phyloP scores from a whole-genome alignment of 108 stramenopile species.

The Cyclotella kingstonii region DNA sequence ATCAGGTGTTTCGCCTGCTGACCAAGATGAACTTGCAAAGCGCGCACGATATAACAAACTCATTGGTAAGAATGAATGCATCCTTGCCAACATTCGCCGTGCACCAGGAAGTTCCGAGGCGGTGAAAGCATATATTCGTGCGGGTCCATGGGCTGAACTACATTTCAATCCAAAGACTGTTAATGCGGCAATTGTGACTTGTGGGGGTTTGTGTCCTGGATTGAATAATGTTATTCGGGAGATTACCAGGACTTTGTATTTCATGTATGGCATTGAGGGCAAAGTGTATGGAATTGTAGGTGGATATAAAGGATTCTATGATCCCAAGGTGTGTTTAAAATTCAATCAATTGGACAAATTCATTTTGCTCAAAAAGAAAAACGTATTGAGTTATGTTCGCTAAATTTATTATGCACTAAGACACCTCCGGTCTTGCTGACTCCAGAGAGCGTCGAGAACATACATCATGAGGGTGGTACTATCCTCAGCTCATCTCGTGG shows the following conservation, averaged over 20 bases:
- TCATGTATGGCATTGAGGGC: slow-evolving; percentile 81
- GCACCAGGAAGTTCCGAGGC: slow-evolving; percentile 50
- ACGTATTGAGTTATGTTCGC: too few species aligned
- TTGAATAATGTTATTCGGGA: slow-evolving; percentile 96
- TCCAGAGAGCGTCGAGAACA: slow-evolving; percentile 74
- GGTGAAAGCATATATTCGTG: slow-evolving; percentile 78
- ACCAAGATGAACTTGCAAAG: slow-evolving; percentile 17
- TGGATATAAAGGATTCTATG: slow-evolving; percentile 90
- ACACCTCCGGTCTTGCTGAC: slow-evolving; percentile 73
- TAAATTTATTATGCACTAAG: too few species aligned
- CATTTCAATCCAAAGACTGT: slow-evolving; percentile 91
- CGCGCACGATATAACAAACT: slow-evolving; percentile 75
- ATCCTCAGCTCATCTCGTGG: slow-evolving; percentile 90
- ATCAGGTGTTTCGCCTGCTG: slow-evolving; percentile 4
- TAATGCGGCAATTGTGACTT: slow-evolving; percentile 96
- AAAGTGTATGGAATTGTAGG: slow-evolving; percentile 90
- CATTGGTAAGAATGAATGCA: slow-evolving; percentile 79
- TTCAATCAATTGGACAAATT: neutral
- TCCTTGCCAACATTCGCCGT: slow-evolving; percentile 80
- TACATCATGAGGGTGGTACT: slow-evolving; percentile 95
- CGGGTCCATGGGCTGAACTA: slow-evolving; percentile 78
- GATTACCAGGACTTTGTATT: slow-evolving; percentile 75
- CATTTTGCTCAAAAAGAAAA: too few species aligned
- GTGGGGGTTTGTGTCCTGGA: slow-evolving; percentile 96
- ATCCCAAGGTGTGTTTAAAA: slow-evolving; percentile 22